Evolutionary conservation across 73 alveolate species (phyloP), one percentile per base, ranked within the genome.

Genomic region (Loxodes magnus): DNA sequence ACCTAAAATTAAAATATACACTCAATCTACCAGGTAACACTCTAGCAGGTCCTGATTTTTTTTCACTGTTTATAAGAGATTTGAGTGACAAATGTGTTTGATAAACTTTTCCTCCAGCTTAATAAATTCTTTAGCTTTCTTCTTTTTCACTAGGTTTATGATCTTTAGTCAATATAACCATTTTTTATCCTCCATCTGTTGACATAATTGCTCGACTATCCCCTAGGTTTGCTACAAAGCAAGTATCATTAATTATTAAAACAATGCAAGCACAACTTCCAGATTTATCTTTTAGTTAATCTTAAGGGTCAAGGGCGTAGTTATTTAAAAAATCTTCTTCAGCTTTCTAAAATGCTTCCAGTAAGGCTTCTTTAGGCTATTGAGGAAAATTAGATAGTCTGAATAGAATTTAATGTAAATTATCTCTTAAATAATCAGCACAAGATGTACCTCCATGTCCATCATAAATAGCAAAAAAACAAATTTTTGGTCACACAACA

Each of bases 11-110:
- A 14, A 1, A 0, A 14, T 67, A 67, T 33, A 81, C 95, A 21
- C 92, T 72, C 35, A 88, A 64, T 63, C 87, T 69, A 4, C 97
- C 97, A 10, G 97, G 97, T 4, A 79, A 51, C 0, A 88, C 95
- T 59, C 97, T 66, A 27, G 63, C 7, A 41, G 59, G 2, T 46
- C 27, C 22, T 46, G 59, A 46, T 46, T 41, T 31, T 19, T 38
- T 37, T 16, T 23, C 63, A 4, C 24, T 5, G 14, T 62, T 41
- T 12, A 61, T 22, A 0, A 61, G 37, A 6, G 58, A 48, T 22
- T 51, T 36, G 35, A 19, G 21, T 37, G 46, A 61, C 50, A 72
- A 53, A 59, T 64, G 74, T 36, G 90, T 63, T 58, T 88, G 75
- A 76, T 88, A 88, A 19, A 88, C 80, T 65, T 84, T 58, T 29